Evolutionary conservation across 2,329 filamentous ascomycete species (phyloP), one percentile per base, ranked within the genome.

Genomic region (Beauveria medogensis): DNA sequence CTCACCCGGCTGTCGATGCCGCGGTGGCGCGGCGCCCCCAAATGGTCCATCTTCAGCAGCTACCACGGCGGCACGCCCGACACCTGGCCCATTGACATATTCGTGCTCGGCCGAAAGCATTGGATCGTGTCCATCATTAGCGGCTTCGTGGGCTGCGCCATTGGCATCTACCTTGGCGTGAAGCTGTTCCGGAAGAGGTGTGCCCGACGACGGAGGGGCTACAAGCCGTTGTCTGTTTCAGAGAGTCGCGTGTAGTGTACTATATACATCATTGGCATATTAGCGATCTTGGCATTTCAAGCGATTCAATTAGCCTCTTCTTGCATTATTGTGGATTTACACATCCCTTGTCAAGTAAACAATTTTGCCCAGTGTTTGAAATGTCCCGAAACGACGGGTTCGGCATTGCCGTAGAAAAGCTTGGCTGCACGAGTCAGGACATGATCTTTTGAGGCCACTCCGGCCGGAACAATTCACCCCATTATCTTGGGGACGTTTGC

Each of bases 1-100:
- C 57, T 59, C n/a, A 59, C 50, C 24, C 26, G 57, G 12, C 48
- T 59, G 18, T 59, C 57, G 40, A 53, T 59, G 57, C 57, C 57
- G 26, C 57, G 43, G 20, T 59, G 57, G 57, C 57, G 57, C 57
- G 57, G 57, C n/a, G 57, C 57, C 14, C 57, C 57, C 26, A 28
- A 59, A 9, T 59, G 57, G 57, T 53, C 57, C 26, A 46, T 59
- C 40, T 59, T 59, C 20, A 59, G 47, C 34, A 59, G 57, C 57
- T 20, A 53, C 41, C 37, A 41, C 24, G 57, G 48, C 26, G 57
- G 57, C 26, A 52, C 16, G 5, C 48, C 57, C 18, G 48, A 46
- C 9, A 46, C 26, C 26, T 59, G 57, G 57, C 24, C 40, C 26
- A 28, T 53, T 12, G 57, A 59, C 41, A n/a, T 53, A 1, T 53